Evolutionary conservation across 163 green algal genomes (phyloP), one percentile per base, ranked within the genome.

Genomic region (Scenedesmus sp.): DNA sequence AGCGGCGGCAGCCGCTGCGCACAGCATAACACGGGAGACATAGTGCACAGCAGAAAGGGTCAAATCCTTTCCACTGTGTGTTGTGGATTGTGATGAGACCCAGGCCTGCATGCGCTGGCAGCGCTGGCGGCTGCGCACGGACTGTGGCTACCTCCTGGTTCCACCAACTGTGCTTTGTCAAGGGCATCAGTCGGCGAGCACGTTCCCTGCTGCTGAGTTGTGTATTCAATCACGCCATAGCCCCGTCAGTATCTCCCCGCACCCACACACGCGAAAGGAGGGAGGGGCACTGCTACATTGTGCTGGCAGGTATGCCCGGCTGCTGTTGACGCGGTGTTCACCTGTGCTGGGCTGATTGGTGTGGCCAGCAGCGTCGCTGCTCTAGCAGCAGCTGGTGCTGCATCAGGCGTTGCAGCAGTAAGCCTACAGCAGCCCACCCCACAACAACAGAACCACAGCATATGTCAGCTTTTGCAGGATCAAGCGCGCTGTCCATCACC

Each of bases 361-460:
- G 90, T 93, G 23, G 90, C 83, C 56, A 93, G 73, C 84, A 90
- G 12, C 2, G 90, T 46, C 4, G 90, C 90, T 52, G 89, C 60
- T 9, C 81, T 34, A 12, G 90, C 66, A 34, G 90, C 83, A 57
- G 73, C 84, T 34, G 90, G 90, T 20, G 90, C 90, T 57, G 90
- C 90, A 60, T 85, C 90, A 34, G 90, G 88, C 18, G 88, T 18
- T 16, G 81, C 46, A 7, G 82, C 79, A 62, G 10, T 60, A 67
- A 23, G 62, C 88, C 88, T 88, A 20, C 46, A 73, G 81, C n/a
- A 76, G 2, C 66, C 70, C 70, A 46, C 6, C 70, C 10, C 70
- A 79, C 23, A 18, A 5, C 34, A 4, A 54, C 6, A 67, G 20
- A 23, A 13, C 34, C 12, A 57, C 46, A 84, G 46, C 77, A 86